Conservation (phyloP, 2,329 filamentous ascomycete species). For the Aspergillus eucalypticola region DNA sequence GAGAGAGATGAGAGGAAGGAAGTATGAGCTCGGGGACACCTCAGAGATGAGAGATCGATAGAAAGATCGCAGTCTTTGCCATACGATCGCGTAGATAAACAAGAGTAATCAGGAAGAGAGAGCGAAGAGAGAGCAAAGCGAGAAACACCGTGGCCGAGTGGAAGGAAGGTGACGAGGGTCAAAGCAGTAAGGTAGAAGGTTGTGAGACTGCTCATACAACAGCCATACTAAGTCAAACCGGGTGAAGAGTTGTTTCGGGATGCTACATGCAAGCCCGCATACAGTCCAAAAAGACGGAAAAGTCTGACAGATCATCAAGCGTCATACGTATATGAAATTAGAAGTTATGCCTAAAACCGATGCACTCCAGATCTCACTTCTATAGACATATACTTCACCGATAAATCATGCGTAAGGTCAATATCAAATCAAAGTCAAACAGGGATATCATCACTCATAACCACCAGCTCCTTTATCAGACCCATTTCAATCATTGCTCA, state of each 20-base stretch:
- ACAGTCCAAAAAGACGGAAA: too few relatives aligned
- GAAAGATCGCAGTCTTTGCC: not conserved
- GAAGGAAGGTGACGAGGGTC: not conserved
- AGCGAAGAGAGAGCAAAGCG: not conserved
- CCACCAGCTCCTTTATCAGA: conserved; percentile 26
- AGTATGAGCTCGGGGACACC: not conserved
- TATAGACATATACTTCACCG: conserved; percentile 8
- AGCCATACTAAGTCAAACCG: too few relatives aligned
- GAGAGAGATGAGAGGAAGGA: not conserved
- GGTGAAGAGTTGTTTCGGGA: too few relatives aligned
- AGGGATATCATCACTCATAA: conserved; percentile 38
- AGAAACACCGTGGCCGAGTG: not conserved
- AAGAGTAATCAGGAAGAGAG: not conserved
- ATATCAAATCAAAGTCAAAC: conserved; percentile 11
- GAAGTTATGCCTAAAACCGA: not conserved
- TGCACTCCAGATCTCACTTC: conserved; percentile 10
- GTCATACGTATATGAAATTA: conserved; percentile 3
- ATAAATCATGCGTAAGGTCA: conserved; percentile 6
- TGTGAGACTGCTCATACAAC: not conserved
- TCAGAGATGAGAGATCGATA: not conserved
- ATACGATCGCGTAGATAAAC: too few relatives aligned
- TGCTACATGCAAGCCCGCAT: too few relatives aligned
- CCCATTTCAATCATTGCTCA: conserved; percentile 26
- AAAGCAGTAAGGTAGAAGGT: not conserved
- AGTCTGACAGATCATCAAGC: too few relatives aligned